Base-by-base conservation (phyloP, 192 early-diverging fungal genomes). In the Paraglomus occultum region DNA sequence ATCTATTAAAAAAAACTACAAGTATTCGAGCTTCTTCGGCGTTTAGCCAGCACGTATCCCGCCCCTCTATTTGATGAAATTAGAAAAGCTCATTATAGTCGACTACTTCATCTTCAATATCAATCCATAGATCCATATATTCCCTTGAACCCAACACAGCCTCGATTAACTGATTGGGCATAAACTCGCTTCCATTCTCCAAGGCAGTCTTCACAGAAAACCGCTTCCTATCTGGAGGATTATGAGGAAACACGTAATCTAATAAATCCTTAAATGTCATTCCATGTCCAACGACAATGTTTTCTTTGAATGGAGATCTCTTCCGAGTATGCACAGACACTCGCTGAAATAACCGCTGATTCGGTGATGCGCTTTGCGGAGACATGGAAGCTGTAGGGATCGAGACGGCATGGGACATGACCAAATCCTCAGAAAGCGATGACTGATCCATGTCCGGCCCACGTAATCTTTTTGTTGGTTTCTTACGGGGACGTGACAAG, bases 51-150 rank as follows among this genome's bases (percentile, higher is more conserved):
- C 31, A 31, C 3, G 31, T 31, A 31, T 31, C 31, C 31, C 31
- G 3, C 31, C 31, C 31, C 31, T 31, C 31, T 31, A 31, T 31
- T 31, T 31, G 31, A 2, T 31, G 31, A 31, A 31, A 3, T 57
- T 31, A 57, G 38, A 64, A 64, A 18, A 64, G 62, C 38, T 64
- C 62, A 64, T 64, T 47, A 49, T 64, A 64, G 47, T 64, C 31
- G 9, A 18, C 14, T 23, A 42, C 18, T 8, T 20, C 45, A 1
- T 52, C 48, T 66, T 66, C 64, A 42, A 66, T 23, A 66, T 43
- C 50, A n/a, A 67, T 31, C 64, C 51, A 67, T 43, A 67, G 17
- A 40, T 67, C 15, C 23, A 48, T 31, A 18, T 67, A 17, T 4
- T 10, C 5, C n/a, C 42, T 11, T 10, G 15, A 38, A 50, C 6